Evolutionary conservation across 176 grass and related monocot genomes (phyloP).

Genomic region (Neostapfia colusana): DNA sequence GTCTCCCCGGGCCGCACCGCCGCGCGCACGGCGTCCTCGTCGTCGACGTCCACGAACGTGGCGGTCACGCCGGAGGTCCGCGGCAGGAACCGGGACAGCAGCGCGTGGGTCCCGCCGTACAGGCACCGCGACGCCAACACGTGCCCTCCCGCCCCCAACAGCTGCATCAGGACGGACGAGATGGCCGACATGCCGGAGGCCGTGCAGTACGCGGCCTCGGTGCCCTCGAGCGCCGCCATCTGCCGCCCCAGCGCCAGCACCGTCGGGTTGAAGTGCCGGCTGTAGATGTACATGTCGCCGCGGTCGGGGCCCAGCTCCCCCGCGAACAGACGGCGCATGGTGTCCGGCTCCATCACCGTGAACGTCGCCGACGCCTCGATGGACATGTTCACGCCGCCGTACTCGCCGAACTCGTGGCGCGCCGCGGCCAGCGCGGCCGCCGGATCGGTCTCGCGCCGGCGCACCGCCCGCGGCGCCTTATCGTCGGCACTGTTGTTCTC

Average conservation of each 20-base stretch:
- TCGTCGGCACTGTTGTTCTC: slow-evolving; percentile 29
- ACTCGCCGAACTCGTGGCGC: slow-evolving; percentile 94
- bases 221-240: slow-evolving; percentile 97
- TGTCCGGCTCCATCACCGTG: slow-evolving; percentile 98
- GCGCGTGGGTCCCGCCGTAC: slow-evolving; percentile 95
- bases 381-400: slow-evolving; percentile 99
- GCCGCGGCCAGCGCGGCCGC: slow-evolving; percentile 72
- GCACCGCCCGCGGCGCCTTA: neutral
- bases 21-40: slow-evolving; percentile 67
- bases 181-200: slow-evolving; percentile 94
- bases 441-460: slow-evolving; percentile 52
- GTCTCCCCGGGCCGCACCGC: slow-evolving; percentile 62
- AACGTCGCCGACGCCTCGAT: slow-evolving; percentile 99
- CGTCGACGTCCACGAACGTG: slow-evolving; percentile 81
- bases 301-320: slow-evolving; percentile 92
- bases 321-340: slow-evolving; percentile 75
- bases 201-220: slow-evolving; percentile 94
- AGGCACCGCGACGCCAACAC: slow-evolving; percentile 87
- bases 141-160: slow-evolving; percentile 76
- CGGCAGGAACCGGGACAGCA: slow-evolving; percentile 73
- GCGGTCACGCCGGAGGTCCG: slow-evolving; percentile 55
- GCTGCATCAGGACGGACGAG: slow-evolving; percentile 78
- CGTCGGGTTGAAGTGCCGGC: slow-evolving; percentile 93
- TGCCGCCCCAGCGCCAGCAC: slow-evolving; percentile 88
- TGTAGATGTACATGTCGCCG: slow-evolving; percentile 91